Base-by-base conservation (phyloP, 78 protist species). In the Capsaspora owczarzaki region DNA sequence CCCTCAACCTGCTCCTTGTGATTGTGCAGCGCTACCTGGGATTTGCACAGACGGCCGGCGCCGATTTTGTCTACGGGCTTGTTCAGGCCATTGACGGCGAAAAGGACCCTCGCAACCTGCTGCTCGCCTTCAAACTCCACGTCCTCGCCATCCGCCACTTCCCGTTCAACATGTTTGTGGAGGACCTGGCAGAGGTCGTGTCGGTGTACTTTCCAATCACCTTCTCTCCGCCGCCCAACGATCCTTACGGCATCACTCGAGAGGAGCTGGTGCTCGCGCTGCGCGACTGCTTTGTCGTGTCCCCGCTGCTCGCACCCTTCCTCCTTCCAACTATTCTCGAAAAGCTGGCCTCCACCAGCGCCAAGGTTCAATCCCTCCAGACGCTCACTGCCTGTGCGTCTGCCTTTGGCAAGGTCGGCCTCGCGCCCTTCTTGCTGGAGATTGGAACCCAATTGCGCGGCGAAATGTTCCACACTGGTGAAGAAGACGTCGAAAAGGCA, bases 91-190 rank as follows among this genome's bases (percentile, higher is more conserved):
- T 95, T n/a, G 96, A 95, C 33, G 94, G 94, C 61, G 98, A 95
- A 81, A 91, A 93, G 72, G 98, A 95, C 85, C 98, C 98, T n/a
- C 86, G 98, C 72, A 91, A 91, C 82, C 82, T 95, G 19, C 42
- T 88, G 43, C 70, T 33, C 31, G 86, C 80, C 66, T 91, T 95
- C 42, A 60, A 38, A 61, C 42, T 91, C 56, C 49, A 71, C 35
- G 56, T n/a, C 35, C 43, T 8, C 16, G 38, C 72, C 33, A 10
- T 0, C 61, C 31, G 38, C 49, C 51, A 16, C 43, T 35, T 61
- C 3, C 75, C 75, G 27, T 1, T 14, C 51, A 4, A 0, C 10
- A 69, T 0, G 22, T 74, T 75, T 19, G 78, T 37, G 27, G 71
- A 87, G 56, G 92, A 85, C 25, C 78, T 94, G n/a, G 89, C 89